Conservation (phyloP, 495 filamentous ascomycete genomes). For the Friedmanniomyces simplex region DNA sequence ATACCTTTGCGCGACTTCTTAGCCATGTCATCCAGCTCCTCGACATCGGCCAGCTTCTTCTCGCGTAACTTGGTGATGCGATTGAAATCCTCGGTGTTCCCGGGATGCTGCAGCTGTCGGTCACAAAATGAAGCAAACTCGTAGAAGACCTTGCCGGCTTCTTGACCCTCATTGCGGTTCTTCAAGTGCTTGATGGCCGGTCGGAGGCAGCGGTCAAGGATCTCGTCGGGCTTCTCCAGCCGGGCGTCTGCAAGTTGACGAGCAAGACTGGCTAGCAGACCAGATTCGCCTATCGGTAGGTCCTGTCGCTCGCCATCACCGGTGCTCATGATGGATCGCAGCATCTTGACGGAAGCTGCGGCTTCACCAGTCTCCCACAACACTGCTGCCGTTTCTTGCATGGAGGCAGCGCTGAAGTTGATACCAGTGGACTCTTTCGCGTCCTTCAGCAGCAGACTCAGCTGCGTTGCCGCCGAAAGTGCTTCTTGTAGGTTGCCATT, state of each 20-base stretch:
- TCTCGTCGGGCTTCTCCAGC: conserved; percentile 83
- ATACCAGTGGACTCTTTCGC: conserved; percentile 54
- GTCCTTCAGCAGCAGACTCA: conserved; percentile 59
- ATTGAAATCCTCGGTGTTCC: conserved; percentile 72
- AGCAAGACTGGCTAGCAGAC: conserved; percentile 76
- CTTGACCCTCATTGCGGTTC: conserved; percentile 54
- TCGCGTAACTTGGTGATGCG: conserved; percentile 69
- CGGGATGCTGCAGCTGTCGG: conserved; percentile 74
- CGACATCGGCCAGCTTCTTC: conserved; percentile 68
- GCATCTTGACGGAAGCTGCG: conserved; percentile 79
- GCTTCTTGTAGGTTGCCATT: conserved; percentile 80
- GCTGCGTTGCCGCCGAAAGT: conserved; percentile 66
- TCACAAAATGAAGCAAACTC: conserved; percentile 95
- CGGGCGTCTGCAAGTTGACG: conserved; percentile 83
- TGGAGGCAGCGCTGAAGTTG: conserved; percentile 61
- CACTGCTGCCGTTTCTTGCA: conserved; percentile 73
- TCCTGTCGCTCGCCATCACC: conserved; percentile 57
- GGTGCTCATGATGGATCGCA: conserved; percentile 58
- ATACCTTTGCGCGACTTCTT: conserved; percentile 28
- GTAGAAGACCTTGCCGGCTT: conserved; percentile 82
- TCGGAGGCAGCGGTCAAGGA: conserved; percentile 72
- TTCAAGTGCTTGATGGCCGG: conserved; percentile 72
- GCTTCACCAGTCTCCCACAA: conserved; percentile 93
- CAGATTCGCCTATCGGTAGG: conserved; percentile 62
- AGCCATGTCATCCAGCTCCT: conserved; percentile 50